Evolutionary conservation across 768 basidiomycete species (phyloP).

Genomic region (Termitomyces sp.): DNA sequence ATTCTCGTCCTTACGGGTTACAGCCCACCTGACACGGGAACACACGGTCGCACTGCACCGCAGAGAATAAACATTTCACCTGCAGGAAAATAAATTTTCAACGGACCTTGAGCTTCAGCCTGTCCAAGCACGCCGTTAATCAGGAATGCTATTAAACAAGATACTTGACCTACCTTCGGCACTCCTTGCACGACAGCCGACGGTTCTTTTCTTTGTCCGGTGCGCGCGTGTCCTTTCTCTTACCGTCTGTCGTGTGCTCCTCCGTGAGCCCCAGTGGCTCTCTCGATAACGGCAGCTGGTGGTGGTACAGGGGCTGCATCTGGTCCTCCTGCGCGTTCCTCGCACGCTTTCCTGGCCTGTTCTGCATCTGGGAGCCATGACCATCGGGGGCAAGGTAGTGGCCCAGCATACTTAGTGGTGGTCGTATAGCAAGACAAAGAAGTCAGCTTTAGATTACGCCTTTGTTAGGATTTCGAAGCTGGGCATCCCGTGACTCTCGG

Average conservation of each 20-base stretch:
- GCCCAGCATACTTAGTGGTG: constrained; percentile 4
- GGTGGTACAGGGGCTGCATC: constrained; percentile 3
- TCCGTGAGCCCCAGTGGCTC: constrained; percentile 4
- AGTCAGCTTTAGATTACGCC: constrained; percentile 3
- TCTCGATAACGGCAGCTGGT: constrained; percentile 7
- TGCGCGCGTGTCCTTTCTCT: constrained; percentile 11
- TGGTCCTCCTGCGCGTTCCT: constrained; percentile 7
- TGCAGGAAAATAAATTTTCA: background rate
- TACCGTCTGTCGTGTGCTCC: constrained; percentile 1
- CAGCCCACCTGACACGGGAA: constrained; percentile 52
- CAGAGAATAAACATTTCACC: background rate
- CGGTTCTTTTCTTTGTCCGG: constrained; percentile 39
- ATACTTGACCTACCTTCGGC: constrained; percentile 31
- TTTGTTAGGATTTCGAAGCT: constrained; percentile 8
- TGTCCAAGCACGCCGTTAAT: constrained; percentile 12
- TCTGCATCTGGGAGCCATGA: background rate
- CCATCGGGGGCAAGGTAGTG: background rate
- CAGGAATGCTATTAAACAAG: background rate
- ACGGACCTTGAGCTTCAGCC: constrained; percentile 44
- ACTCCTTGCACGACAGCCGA: constrained; percentile 45
- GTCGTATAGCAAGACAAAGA: constrained; percentile 4
- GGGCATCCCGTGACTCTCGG: constrained; percentile 10
- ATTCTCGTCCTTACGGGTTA: background rate
- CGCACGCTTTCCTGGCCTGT: constrained; percentile 3
- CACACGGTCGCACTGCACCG: constrained; percentile 50